Evolutionary conservation across 2,329 filamentous ascomycete species (phyloP).

Genomic region (Apiospora rasikravindrae): DNA sequence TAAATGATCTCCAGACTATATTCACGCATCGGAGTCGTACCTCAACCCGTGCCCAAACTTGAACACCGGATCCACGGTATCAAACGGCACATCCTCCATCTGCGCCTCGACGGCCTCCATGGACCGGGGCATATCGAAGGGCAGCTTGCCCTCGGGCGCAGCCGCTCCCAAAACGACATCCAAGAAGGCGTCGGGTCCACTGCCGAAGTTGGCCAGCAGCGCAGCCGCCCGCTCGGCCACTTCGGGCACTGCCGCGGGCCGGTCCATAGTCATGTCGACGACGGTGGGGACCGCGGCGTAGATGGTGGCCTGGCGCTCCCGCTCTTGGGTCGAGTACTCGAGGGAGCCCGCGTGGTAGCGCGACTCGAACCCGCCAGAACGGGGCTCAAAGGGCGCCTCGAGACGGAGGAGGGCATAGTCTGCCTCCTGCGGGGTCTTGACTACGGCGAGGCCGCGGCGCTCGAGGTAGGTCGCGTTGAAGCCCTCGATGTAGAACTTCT

Average conservation of each 20-base stretch:
- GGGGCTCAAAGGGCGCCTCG: conserved; percentile 45
- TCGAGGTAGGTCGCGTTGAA: conserved; percentile 37
- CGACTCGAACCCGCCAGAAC: conserved; percentile 47
- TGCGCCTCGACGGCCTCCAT: conserved; percentile 43
- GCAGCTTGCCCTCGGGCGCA: conserved; percentile 47
- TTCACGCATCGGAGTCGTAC: conserved; percentile 21
- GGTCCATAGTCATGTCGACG: conserved; percentile 50
- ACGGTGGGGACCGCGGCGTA: conserved; percentile 45
- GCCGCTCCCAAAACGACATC: conserved; percentile 47
- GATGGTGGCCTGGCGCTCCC: conserved; percentile 44
- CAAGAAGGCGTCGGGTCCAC: conserved; percentile 47
- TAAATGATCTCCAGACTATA: no score
- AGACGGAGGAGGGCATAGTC: conserved; percentile 48
- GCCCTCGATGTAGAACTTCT: conserved; percentile 34
- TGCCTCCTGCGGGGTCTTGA: conserved; percentile 43
- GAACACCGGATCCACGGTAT: conserved; percentile 32
- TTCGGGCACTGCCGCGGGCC: conserved; percentile 49
- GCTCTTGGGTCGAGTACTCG: conserved; percentile 46
- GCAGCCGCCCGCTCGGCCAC: conserved; percentile 44
- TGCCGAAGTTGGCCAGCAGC: conserved; percentile 46
- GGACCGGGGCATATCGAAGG: conserved; percentile 51
- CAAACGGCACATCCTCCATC: conserved; percentile 35
- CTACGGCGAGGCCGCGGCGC: conserved; percentile 39
- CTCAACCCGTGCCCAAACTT: conserved; percentile 32
- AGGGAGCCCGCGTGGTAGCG: conserved; percentile 46